phyloP scores from a whole-genome alignment of 345 rosid species.

The Eucalyptus decipiens region DNA sequence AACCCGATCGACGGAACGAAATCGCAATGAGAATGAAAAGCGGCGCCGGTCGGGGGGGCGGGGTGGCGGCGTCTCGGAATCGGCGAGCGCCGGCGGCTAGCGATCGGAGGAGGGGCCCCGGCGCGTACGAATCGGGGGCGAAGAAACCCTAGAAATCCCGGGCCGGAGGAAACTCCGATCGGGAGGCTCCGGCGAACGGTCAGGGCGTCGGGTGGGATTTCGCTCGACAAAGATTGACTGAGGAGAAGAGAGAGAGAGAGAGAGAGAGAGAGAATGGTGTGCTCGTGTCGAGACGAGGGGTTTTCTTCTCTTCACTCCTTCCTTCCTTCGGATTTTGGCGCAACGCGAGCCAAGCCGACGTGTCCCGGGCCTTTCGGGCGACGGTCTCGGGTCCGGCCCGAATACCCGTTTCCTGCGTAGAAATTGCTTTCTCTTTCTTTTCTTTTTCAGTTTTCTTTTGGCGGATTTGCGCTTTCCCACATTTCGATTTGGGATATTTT shows the following conservation, averaged over 20 bases:
- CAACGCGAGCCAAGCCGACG: neutral
- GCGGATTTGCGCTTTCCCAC: neutral
- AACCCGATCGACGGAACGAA: neutral
- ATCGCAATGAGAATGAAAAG: neutral
- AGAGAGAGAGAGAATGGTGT: neutral
- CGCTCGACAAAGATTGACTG: neutral
- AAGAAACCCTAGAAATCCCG: neutral
- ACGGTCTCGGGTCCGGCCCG: neutral
- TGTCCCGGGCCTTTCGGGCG: neutral
- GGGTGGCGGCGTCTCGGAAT: neutral
- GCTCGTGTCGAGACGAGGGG: neutral
- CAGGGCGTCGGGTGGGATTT: neutral
- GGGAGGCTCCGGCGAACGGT: neutral
- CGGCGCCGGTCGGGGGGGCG: neutral
- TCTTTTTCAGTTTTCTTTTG: no score
- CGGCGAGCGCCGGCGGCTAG: neutral
- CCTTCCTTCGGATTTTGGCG: neutral
- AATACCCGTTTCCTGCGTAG: neutral
- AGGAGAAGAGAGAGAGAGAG: neutral
- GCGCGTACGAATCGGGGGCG: neutral
- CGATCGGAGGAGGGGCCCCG: neutral
- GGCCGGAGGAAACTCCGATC: neutral
- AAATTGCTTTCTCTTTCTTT: no score
- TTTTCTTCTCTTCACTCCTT: neutral
- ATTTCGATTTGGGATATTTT: neutral